Percentiles rank a stretch among this genome's conserved stretches.
Evolutionary conservation across 148 eudicot species (phyloP).

Genomic region (Cornus suecica): DNA sequence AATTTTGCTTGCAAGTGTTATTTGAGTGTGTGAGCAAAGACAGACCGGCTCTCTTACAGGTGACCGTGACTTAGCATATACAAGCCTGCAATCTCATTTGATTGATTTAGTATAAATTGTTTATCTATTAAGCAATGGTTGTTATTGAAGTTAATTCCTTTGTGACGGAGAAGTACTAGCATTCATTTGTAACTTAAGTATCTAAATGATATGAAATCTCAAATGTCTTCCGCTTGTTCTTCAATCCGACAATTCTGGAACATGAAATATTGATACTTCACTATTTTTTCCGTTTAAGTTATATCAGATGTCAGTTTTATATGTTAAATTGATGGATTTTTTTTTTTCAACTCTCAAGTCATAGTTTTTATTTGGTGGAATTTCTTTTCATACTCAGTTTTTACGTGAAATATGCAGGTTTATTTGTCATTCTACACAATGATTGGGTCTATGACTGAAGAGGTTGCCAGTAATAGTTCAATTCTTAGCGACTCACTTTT

Average conservation of each 20-base stretch:
- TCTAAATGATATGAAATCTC: not conserved
- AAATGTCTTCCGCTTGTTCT: not conserved
- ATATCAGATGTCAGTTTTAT: not conserved
- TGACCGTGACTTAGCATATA: conserved; percentile 12
- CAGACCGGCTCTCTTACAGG: conserved; percentile 93
- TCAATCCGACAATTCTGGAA: not conserved
- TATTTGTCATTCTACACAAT: conserved; percentile 74
- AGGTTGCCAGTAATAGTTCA: conserved; percentile 38
- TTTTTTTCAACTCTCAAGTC: too few species aligned
- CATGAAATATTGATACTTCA: too few species aligned
- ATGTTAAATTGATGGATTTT: too few species aligned
- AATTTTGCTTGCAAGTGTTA: conserved; percentile 91
- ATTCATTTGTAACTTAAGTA: too few species aligned
- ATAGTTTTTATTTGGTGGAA: not conserved
- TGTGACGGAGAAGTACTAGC: not conserved
- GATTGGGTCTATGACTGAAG: conserved; percentile 66
- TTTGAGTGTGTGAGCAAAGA: conserved; percentile 98
- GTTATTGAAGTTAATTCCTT: not conserved
- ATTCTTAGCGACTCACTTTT: conserved; percentile 51
- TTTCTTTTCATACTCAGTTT: not conserved
- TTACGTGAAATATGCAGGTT: conserved; percentile 50
- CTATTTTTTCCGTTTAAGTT: not conserved
- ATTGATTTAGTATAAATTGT: not conserved
- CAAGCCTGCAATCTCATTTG: not conserved
- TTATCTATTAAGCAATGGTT: not conserved